A percentile compares a stretch with the other conserved stretches of the same genome.
Conservation (phyloP, 176 grass and related monocot species). For the Bothriochloa decipiens region DNA sequence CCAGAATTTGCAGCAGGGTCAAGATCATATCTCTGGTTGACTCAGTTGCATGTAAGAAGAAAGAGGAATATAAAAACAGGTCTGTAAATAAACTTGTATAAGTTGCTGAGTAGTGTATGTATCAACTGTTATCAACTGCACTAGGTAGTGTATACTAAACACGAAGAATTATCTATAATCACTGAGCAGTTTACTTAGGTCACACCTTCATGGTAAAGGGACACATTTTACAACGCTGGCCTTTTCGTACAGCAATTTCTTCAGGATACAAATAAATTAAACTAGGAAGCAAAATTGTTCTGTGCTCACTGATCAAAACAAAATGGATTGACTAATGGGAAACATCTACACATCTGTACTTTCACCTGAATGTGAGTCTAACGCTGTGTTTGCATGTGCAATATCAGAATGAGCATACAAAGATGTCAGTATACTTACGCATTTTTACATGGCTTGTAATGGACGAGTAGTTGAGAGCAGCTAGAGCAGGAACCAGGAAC, state of each 20-base stretch:
- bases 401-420: not conserved
- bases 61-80: not conserved
- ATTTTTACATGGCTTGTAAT: conserved; percentile 66
- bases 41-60: conserved; percentile 21
- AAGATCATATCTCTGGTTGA: conserved; percentile 81
- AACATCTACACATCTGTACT: not conserved
- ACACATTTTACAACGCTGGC: not conserved
- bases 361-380: conserved; percentile 2
- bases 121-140: conserved; percentile 79
- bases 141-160: conserved; percentile 17
- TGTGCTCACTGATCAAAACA: not conserved
- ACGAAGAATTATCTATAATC: not conserved
- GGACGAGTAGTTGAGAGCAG: conserved; percentile 58
- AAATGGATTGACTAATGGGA: not conserved
- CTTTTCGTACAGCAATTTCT: not conserved
- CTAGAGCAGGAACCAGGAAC: conserved; percentile 69
- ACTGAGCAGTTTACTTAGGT: not conserved
- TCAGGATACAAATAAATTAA: not conserved
- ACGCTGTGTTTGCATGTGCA: conserved; percentile 4
- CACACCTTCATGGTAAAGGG: not conserved
- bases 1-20: conserved; percentile 96
- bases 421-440: conserved; percentile 55
- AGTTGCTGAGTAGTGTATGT: conserved; percentile 86
- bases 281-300: not conserved
- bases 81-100: conserved; percentile 63